A percentile compares a stretch with the other conserved stretches of the same genome.
Evolutionary conservation across 345 rosid genomes (phyloP).

Genomic region (Anastatica hierochuntica): DNA sequence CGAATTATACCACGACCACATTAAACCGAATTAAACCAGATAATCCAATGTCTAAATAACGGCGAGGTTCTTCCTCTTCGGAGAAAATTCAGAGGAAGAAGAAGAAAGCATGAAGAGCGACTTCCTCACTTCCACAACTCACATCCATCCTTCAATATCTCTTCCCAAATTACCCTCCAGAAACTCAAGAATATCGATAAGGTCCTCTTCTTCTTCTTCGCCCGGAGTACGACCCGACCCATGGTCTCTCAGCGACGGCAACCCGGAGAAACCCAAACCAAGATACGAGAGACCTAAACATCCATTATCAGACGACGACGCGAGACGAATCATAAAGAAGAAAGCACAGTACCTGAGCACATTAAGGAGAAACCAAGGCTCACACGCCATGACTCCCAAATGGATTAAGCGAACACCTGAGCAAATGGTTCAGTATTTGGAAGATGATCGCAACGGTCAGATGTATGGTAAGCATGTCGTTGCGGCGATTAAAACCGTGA

Average conservation of each 20-base stretch:
- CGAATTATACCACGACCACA: not conserved
- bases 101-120: slow-evolving; percentile 18
- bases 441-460: slow-evolving; percentile 66
- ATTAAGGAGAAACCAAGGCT: slow-evolving; percentile 67
- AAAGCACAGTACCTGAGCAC: slow-evolving; percentile 62
- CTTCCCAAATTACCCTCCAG: slow-evolving; percentile 14
- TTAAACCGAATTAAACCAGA: not conserved
- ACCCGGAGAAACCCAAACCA: slow-evolving; percentile 56
- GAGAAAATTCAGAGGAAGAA: not conserved
- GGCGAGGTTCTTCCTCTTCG: slow-evolving; percentile 11
- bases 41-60: not conserved
- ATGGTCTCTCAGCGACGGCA: slow-evolving; percentile 76
- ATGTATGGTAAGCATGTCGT: slow-evolving; percentile 75
- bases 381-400: slow-evolving; percentile 58
- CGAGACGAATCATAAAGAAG: slow-evolving; percentile 70
- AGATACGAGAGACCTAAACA: slow-evolving; percentile 48
- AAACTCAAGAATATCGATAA: slow-evolving; percentile 18
- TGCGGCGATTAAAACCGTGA: slow-evolving; percentile 71
- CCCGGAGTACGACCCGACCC: slow-evolving; percentile 58
- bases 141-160: slow-evolving; percentile 19
- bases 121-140: slow-evolving; percentile 30
- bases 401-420: slow-evolving; percentile 86
- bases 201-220: slow-evolving; percentile 21
- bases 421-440: slow-evolving; percentile 79
- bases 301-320: slow-evolving; percentile 72